Evolutionary conservation across 495 filamentous ascomycete genomes (phyloP).

Genomic region (Aspergillus sparsus): DNA sequence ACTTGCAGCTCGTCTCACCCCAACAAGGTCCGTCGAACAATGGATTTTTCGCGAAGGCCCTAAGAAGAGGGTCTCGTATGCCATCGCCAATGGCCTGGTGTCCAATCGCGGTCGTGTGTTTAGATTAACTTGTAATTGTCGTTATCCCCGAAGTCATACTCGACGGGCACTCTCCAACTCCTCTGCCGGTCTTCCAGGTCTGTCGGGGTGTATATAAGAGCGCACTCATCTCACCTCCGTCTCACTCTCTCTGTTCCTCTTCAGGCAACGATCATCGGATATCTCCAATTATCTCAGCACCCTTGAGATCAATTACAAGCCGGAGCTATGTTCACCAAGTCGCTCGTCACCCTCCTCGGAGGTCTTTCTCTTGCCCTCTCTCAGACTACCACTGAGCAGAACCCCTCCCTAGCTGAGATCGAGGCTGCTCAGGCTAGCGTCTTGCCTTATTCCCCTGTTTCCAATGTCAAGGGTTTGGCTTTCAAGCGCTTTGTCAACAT

Average conservation of each 20-base stretch:
- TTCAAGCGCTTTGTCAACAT: slow-evolving; percentile 69
- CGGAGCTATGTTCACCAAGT: slow-evolving; percentile 24
- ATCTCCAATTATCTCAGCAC: neutral
- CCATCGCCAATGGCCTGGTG: neutral
- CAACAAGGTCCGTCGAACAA: slow-evolving; percentile 12
- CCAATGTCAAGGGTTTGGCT: slow-evolving; percentile 59
- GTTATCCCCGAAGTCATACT: neutral
- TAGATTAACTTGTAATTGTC: neutral
- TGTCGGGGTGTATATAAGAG: slow-evolving; percentile 12
- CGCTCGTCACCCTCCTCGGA: slow-evolving; percentile 27
- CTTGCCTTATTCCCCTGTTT: slow-evolving; percentile 49
- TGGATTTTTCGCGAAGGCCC: slow-evolving; percentile 3
- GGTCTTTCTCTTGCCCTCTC: slow-evolving; percentile 30
- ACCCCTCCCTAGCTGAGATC: slow-evolving; percentile 33
- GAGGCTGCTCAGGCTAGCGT: slow-evolving; percentile 32
- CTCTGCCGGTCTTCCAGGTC: no score
- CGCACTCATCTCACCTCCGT: slow-evolving; percentile 1
- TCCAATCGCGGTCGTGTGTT: slow-evolving; percentile 11
- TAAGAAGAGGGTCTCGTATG: neutral
- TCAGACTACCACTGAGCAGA: slow-evolving; percentile 30
- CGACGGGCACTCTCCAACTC: no score
- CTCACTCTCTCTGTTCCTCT: neutral
- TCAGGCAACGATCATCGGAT: neutral
- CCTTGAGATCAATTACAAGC: neutral
- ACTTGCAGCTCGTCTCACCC: neutral